Base-by-base conservation (phyloP, 257 asterid species). In the Nicotiana tabacum region DNA sequence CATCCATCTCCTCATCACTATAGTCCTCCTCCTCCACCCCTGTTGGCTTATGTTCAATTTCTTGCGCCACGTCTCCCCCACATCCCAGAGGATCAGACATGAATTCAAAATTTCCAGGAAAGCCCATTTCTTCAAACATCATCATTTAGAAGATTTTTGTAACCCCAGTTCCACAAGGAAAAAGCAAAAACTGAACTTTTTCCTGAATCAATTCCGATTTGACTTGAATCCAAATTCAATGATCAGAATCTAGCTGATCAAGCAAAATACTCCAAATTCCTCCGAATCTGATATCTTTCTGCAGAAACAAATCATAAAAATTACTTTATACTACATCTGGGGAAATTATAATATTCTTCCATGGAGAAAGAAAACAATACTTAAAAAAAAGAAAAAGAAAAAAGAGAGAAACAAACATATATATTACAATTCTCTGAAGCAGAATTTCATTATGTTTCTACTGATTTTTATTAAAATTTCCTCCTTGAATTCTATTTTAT, bases 1-100 rank as follows among this genome's bases (percentile, higher is more conserved):
- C 88, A 60, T 87, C 92, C 87, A 90, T 81, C 79, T 91, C 95
- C 58, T 91, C 92, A 56, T 89, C 92, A 78, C 92, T 89, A 80
- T 81, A 84, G 81, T 90, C 91, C 8, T 88, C 91, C 27, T 87
- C 92, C 51, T 65, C 88, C 58, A 81, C 84, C 39, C 85, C 91
- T 77, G 10, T 82, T 3, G 84, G 83, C 39, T 66, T 66, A 77
- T 35, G n/a, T 43, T 85, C 92, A 30, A 57, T 78, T 58, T 83
- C 92, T 0, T 72, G 85, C 30, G 80, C 80, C 74, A 53, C 83
- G 16, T 84, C 88, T 76, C 35, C 51, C 77, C 83, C 92, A 79
- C 82, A 79, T n/a, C 87, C 90, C 9, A 78, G 60, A 82, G 86
- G 84, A 33, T n/a, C 74, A 37, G 88, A 81, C 39, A 87, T 17